Conservation (phyloP, 352 stramenopile genomes). For the Albugo candida region DNA sequence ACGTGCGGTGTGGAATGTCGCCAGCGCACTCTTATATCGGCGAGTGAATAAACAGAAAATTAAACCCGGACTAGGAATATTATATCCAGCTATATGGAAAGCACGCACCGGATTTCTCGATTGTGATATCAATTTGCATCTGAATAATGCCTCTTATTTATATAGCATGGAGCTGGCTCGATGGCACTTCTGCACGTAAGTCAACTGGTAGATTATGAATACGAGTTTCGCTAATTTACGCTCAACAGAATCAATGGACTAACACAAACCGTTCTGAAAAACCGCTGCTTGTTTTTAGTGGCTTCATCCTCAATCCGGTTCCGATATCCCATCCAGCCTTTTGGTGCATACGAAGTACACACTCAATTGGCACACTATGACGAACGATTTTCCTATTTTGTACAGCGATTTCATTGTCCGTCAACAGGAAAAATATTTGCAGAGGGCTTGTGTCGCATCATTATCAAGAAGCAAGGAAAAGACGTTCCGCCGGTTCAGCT, state of each 20-base stretch:
- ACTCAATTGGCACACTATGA: conserved; percentile 32
- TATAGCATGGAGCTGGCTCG: conserved; percentile 74
- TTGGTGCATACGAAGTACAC: conserved; percentile 39
- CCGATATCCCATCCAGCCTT: conserved; percentile 31
- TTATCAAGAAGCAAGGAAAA: background rate
- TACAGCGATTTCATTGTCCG: conserved; percentile 35
- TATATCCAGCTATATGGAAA: conserved; percentile 45
- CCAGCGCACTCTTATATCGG: conserved; percentile 26
- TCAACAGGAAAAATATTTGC: conserved; percentile 26
- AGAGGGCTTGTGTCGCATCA: conserved; percentile 14
- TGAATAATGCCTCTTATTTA: conserved; percentile 73
- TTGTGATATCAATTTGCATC: conserved; percentile 69
- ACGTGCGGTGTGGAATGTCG: conserved; percentile 52
- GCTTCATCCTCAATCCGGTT: conserved; percentile 21
- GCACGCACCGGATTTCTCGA: conserved; percentile 44
- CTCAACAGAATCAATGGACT: background rate
- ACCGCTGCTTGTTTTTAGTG: conserved; percentile 4
- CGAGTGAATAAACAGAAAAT: conserved; percentile 29
- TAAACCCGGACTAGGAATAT: conserved; percentile 30
- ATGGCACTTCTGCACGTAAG: conserved; percentile 61
- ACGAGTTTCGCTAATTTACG: background rate
- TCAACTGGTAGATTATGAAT: background rate
- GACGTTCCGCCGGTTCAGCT: background rate
- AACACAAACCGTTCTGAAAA: background rate
- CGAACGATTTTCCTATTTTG: conserved; percentile 38